Conservation (phyloP, 305 asterid species). For the Vinca major region DNA sequence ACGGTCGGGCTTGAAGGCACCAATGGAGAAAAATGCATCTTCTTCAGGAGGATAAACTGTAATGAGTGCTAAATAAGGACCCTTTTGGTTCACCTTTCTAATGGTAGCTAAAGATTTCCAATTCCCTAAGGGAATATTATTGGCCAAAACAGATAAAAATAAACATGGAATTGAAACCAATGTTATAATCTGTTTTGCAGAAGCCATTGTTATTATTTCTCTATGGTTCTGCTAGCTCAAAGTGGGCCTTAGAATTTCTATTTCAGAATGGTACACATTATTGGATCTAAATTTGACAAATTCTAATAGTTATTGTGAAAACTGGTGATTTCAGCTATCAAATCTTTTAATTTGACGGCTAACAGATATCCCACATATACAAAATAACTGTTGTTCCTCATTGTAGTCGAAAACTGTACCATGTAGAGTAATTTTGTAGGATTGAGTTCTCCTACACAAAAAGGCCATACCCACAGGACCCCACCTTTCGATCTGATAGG, state of each 20-base stretch:
- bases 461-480: too few species aligned
- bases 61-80: constrained; percentile 50
- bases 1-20: constrained; percentile 30
- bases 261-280: too few species aligned
- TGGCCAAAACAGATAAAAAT: constrained; percentile 21
- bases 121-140: constrained; percentile 15
- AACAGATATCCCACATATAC: too few species aligned
- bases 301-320: too few species aligned
- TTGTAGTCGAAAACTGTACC: too few species aligned
- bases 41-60: constrained; percentile 46
- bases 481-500: too few species aligned
- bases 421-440: too few species aligned
- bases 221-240: neutral
- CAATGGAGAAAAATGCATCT: constrained; percentile 41
- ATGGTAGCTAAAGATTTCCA: constrained; percentile 8
- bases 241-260: neutral
- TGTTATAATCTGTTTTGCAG: neutral
- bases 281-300: too few species aligned
- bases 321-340: too few species aligned
- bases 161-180: neutral
- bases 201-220: neutral
- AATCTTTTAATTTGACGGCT: too few species aligned
- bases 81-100: constrained; percentile 26
- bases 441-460: too few species aligned
- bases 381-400: too few species aligned